Base-by-base conservation (phyloP, 139 green algal genomes). In the Tetradesmus lagerheimii region DNA sequence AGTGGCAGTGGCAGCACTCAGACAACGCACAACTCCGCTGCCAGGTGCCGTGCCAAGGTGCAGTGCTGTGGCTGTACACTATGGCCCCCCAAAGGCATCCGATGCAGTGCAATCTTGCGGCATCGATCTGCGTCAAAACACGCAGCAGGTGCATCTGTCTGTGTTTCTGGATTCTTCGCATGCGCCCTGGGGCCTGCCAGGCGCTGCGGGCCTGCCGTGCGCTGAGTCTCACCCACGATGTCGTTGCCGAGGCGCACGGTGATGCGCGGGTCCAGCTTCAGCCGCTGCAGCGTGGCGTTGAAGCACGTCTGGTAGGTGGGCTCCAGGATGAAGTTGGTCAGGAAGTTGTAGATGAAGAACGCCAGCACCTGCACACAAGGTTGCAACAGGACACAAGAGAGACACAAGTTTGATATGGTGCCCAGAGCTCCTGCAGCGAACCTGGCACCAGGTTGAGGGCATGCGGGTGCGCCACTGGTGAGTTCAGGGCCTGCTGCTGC, bases 231-330 rank as follows among this genome's bases (percentile, higher is more conserved):
- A 95, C 93, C 94, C 74, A 91, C 84, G 66, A 97, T 95, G 87
- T 95, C 91, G 41, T 84, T 91, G 47, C 95, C 94, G 43, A 97
- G 91, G 29, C 95, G 89, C 74, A 99, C 96, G 9, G 95, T 98
- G 41, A 99, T 95, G 37, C 97, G 93, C 4, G 97, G 97, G 92
- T 99, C 97, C 5, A 95, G 89, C 62, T 97, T 94, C 27, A 99
- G 94, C 53, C 93, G 90, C 5, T 98, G 91, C 53, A 99, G 92
- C 1, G 96, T 95, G 47, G 95, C 87, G 85, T 98, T 98, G 91
- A 98, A 99, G 88, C 95, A 96, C 27, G 92, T 94, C 89, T 99
- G 97, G 83, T 98, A 95, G n/a, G 95, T 96, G 15, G 98, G 97
- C 92, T 98, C 94, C 57, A 97, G 80, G 37, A 96, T 93, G 84